Base-by-base conservation (phyloP, 306 rosid genomes). In the Quercus suber region DNA sequence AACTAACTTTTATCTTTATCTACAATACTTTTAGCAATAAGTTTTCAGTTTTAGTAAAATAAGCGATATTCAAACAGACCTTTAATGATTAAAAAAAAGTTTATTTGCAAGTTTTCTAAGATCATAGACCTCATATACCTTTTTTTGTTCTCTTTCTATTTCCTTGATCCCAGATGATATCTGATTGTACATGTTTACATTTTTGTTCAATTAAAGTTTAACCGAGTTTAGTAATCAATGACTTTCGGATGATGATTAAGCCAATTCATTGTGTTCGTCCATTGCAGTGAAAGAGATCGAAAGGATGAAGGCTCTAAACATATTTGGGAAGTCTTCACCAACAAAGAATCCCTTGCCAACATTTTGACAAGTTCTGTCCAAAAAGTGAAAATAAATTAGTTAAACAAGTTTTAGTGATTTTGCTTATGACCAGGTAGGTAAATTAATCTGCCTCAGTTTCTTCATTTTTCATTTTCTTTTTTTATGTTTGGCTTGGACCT, bases 231-330 rank as follows among this genome's bases (percentile, higher is more conserved):
- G 69, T 57, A 65, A 20, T 73, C 27, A 14, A 49, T 59, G 14
- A 27, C 10, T 21, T 21, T 59, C 0, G 31, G 30, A 59, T 59
- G 30, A 59, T 23, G 11, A n/a, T 23, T 15, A 68, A 37, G 5
- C 27, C 72, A 68, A 35, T 68, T 68, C 21, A 68, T 14, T 35
- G 23, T 35, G 51, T 14, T 63, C 37, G 27, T 33, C 53, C 72
- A 9, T 18, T 77, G 52, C 87, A 87, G 90, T 68, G 45, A 87
- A 77, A 75, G 90, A 87, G 82, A 84, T 87, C 20, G 82, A 78
- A 67, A 77, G 88, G 90, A 87, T 82, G 88, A 79, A 63, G 28
- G 79, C 85, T 70, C 27, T 87, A 78, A 80, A 84, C 52, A 82
- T 87, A 73, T 76, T 87, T 68, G 81, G 77, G 28, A 64, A 72